These are phyloP conservation scores for Chaetomium sp. DNA, from an alignment of 2,329 filamentous ascomycete genomes.

Conservation along the genomic window DNA sequence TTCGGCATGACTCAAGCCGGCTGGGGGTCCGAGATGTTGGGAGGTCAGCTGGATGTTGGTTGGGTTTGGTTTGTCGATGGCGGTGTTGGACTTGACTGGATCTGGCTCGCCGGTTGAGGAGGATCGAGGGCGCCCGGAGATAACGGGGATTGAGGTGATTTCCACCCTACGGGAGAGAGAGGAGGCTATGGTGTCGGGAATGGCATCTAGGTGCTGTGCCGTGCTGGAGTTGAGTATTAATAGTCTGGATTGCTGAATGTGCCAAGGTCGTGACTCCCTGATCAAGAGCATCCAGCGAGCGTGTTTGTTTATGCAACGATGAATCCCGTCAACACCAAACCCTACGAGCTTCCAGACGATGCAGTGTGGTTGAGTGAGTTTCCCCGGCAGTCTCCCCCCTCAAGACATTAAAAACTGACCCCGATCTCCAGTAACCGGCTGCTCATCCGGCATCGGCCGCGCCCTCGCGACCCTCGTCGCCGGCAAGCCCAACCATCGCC, in stretches of 20 bases:
- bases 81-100: neutral
- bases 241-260: neutral
- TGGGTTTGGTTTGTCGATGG: neutral
- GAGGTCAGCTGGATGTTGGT: neutral
- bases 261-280: neutral
- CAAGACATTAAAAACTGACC: neutral
- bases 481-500: slow-evolving; percentile 43
- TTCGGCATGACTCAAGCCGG: neutral
- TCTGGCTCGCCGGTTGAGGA: neutral
- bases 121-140: neutral
- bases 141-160: neutral
- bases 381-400: neutral
- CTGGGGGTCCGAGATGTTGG: neutral
- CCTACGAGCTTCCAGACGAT: slow-evolving; percentile 42
- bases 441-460: slow-evolving; percentile 52
- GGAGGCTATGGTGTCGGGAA: neutral
- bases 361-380: slow-evolving; percentile 46
- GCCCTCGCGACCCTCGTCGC: slow-evolving; percentile 45
- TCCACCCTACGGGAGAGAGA: neutral
- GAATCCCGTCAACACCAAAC: slow-evolving; percentile 40
- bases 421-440: slow-evolving; percentile 39
- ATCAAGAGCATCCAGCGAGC: neutral
- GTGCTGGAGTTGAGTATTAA: neutral
- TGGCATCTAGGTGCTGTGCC: neutral
- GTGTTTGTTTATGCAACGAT: slow-evolving; percentile 25